Evolutionary conservation across 1,284 basidiomycete species (phyloP), one percentile per base, ranked within the genome.

Genomic region (Mycosarcoma maydis): DNA sequence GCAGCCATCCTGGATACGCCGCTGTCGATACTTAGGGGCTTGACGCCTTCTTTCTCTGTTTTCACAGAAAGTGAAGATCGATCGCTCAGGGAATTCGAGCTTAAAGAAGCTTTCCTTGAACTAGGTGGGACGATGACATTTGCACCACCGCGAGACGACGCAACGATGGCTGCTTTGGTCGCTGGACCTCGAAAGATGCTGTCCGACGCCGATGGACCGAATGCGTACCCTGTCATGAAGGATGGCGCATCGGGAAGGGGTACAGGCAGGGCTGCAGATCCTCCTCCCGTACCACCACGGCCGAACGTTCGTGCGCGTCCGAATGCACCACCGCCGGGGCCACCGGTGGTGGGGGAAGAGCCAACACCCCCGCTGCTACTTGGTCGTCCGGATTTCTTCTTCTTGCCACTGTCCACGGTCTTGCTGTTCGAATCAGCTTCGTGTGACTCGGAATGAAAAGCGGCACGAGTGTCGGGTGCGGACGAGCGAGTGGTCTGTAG

Each of bases 401-500:
- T 49, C 29, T 52, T 55, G 30, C 33, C 13, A 9, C 22, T 32
- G 14, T 56, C 57, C 13, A 34, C 29, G 17, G 29, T 23, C 23
- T 42, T 59, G 40, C 29, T 29, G 33, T 14, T 26, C 10, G 48
- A 6, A 1, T 52, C 44, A 10, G 26, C 33, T 4, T 34, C 43
- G 17, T 17, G 24, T 14, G 24, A 3, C 4, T 41, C 52, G 2
- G 24, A 9, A 10, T 22, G 43, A 13, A 10, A 3, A 23, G 29
- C 24, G 3, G 23, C 17, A 13, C 30, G 47, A 7, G 39, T 38
- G n/a, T 51, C 48, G 4, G 55, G 51, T 5, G 51, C 62, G 11
- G 46, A 49, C 6, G 47, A 27, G 10, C 52, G 42, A 2, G 61
- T 65, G 1, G 60, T 65, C 34, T 71, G 68, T 9, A 71, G 22